Base-by-base conservation (phyloP, 1,139 yeast species). In the Yamadazyma siamensis region DNA sequence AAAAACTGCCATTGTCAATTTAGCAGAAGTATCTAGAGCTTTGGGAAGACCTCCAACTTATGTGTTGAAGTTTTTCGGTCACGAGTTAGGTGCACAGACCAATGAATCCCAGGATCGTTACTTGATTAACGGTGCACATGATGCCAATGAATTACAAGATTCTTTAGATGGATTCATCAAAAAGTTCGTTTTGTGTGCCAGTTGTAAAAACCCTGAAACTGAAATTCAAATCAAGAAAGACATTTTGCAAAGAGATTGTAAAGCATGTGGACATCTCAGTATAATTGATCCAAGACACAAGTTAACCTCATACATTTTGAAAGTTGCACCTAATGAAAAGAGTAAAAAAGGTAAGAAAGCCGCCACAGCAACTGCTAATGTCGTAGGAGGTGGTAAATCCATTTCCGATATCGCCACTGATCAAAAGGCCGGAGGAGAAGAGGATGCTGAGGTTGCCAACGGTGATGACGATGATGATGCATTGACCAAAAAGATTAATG, bases 171-270 rank as follows among this genome's bases (percentile, higher is more conserved):
- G 95, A 4, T 91, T 94, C 64, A 91, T 91, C 65, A 72, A 71
- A 65, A 88, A 82, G 63, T 94, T 88, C 56, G 96, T 91, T 39
- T 75, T 91, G 35, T 91, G 99, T 75, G 91, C 85, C 20, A 75
- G 87, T 39, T 91, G 99, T 73, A 85, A 85, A 70, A 91, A 91
- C 65, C 99, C 99, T 20, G 99, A 91, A 65, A 91, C 99, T 23
- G 96, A 87, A 54, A 81, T 89, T 52, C 73, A 81, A 48, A 72
- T 89, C 51, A 78, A 84, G 47, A 85, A 81, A 48, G 94, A 82
- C 30, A 71, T 69, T 44, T 68, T 94, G 55, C 81, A 81, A 50
- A 80, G 91, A 62, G 97, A 91, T 60, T 91, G 99, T 73, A 91
- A 91, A 62, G 99, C 99, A 18, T 91, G 99, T 73, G 99, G 99